These are phyloP conservation scores for Zygoascus hellenicus DNA, from an alignment of 1,139 yeast species.

Conservation along the genomic window DNA sequence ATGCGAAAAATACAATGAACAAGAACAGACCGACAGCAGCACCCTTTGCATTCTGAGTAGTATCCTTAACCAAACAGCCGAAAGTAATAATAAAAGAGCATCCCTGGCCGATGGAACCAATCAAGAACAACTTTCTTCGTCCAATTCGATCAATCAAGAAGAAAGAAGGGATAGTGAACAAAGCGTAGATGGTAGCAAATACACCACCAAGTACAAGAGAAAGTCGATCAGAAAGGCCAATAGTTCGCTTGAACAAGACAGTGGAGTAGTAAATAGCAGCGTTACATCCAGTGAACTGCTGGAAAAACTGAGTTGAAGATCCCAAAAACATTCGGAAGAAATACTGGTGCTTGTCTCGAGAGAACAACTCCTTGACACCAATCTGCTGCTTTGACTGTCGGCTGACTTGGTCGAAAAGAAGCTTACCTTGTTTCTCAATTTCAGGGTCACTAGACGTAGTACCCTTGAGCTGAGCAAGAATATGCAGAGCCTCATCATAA, in stretches of 20 bases:
- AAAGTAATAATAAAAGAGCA: constrained; percentile 68
- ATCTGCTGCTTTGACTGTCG: constrained; percentile 19
- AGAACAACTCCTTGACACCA: constrained; percentile 43
- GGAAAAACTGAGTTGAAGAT: constrained; percentile 44
- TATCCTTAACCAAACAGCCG: constrained; percentile 45
- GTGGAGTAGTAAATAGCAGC: constrained; percentile 46
- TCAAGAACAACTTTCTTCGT: constrained; percentile 54
- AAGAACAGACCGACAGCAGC: constrained; percentile 52
- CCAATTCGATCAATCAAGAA: constrained; percentile 54
- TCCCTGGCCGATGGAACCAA: constrained; percentile 42
- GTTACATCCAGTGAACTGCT: constrained; percentile 66
- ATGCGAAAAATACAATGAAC: constrained; percentile 51
- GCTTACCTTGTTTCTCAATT: constrained; percentile 21
- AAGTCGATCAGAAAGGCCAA: constrained; percentile 46
- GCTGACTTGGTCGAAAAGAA: constrained; percentile 23
- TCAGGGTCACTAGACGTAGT: constrained; percentile 20
- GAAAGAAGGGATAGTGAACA: constrained; percentile 46
- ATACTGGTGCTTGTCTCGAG: constrained; percentile 46
- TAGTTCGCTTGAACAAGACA: constrained; percentile 41
- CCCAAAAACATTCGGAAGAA: constrained; percentile 43
- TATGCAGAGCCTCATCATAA: constrained; percentile 39
- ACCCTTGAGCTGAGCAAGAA: constrained; percentile 38
- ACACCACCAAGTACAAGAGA: constrained; percentile 54
- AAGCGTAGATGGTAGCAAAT: constrained; percentile 48
- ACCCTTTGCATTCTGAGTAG: constrained; percentile 35